Percentiles rank a stretch among this genome's conserved stretches.
phyloP scores from a whole-genome alignment of 2,329 filamentous ascomycete species.

The Fusarium caatingaense region DNA sequence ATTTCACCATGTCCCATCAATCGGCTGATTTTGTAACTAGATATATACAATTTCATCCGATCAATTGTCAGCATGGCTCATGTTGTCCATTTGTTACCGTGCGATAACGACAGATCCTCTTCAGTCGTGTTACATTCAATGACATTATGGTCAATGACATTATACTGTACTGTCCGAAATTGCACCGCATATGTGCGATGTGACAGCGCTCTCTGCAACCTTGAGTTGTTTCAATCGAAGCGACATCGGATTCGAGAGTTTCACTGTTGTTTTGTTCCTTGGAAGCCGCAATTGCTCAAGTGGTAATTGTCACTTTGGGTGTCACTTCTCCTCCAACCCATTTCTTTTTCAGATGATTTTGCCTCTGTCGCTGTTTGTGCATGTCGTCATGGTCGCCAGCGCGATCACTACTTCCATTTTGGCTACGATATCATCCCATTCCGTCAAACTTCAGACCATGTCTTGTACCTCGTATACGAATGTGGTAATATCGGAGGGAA shows the following conservation, averaged over 20 bases:
- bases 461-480: not conserved
- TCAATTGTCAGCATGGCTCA: no score
- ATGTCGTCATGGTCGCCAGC: no score
- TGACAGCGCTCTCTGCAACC: no score
- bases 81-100: accelerated
- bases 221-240: not conserved
- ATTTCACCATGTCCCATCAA: no score
- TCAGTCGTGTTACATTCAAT: not conserved
- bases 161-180: not conserved
- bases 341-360: no score
- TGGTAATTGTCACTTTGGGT: no score
- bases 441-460: not conserved
- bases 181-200: not conserved
- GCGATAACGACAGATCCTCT: not conserved
- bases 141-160: not conserved
- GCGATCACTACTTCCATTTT: accelerated
- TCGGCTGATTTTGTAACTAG: no score
- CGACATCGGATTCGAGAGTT: not conserved
- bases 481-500: not conserved
- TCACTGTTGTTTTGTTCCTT: accelerated
- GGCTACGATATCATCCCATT: not conserved
- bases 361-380: no score
- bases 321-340: no score
- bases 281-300: no score
- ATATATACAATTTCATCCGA: no score